Base-by-base conservation (phyloP, 352 stramenopile species). In the Pythium vanterpoolii region DNA sequence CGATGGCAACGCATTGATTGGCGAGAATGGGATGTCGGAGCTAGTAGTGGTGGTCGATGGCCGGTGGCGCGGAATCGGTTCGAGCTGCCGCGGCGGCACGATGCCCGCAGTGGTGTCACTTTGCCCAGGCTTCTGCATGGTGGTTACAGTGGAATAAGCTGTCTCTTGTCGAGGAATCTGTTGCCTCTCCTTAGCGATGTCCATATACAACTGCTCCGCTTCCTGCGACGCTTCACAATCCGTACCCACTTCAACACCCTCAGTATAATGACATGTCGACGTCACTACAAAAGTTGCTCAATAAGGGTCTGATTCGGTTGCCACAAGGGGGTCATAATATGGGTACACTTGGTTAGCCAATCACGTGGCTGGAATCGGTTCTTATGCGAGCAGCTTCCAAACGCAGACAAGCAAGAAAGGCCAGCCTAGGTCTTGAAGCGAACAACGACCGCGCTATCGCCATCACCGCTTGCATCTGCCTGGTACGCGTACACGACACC, bases 71-170 rank as follows among this genome's bases (percentile, higher is more conserved):
- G 33, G 49, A 18, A 74, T 46, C 21, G 67, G 67, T 51, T 68
- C 64, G 11, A 74, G 52, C 46, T 71, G 63, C 28, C 63, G 67
- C 24, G 62, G 67, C 27, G 21, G 44, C 27, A 26, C n/a, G 14
- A 48, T 21, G 7, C n/a, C n/a, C 24, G 28, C 34, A 6, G 34
- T 42, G 5, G 19, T 3, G 10, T 42, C 34, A 5, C 34, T n/a
- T 42, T 21, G 18, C 34, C 34, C 34, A 4, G 34, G 16, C 21
- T 16, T 33, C 16, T 45, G 44, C 18, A 46, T 28, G 5, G 21
- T 16, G 40, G n/a, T 16, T 1, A 23, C 16, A 44, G 38, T 44
- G 9, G 10, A 6, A 9, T 38, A 1, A 38, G n/a, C 33, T 38
- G 33, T 6, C 33, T 38, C 33, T 19, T 18, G 34, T 16, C 34